Conservation (phyloP, 129 eudicot species). For the Flaveria brownii region DNA sequence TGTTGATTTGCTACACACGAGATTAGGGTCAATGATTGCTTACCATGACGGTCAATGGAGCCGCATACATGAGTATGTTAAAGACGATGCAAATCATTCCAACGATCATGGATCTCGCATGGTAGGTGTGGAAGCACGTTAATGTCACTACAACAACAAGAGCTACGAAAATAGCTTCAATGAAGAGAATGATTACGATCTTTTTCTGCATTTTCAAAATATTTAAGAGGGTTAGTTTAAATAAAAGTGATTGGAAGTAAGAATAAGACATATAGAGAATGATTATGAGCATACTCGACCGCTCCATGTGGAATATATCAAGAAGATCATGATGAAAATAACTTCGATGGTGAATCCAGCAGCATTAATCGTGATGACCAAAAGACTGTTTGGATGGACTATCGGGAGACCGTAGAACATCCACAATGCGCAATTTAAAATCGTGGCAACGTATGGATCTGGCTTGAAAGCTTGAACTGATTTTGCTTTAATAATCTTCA, state of each 20-base stretch:
- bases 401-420: slow-evolving; percentile 74
- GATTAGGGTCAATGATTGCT: neutral
- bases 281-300: slow-evolving; percentile 51
- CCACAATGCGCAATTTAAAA: slow-evolving; percentile 85
- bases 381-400: slow-evolving; percentile 61
- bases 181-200: slow-evolving; percentile 28
- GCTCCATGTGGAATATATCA: slow-evolving; percentile 53
- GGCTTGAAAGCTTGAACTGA: slow-evolving; percentile 77
- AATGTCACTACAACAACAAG: slow-evolving; percentile 43
- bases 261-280: neutral
- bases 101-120: slow-evolving; percentile 50
- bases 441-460: slow-evolving; percentile 78
- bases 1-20: no score
- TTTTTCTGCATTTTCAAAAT: slow-evolving; percentile 49
- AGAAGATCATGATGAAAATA: slow-evolving; percentile 54
- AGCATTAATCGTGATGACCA: slow-evolving; percentile 81
- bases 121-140: slow-evolving; percentile 39
- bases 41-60: slow-evolving; percentile 95
- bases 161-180: slow-evolving; percentile 43
- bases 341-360: slow-evolving; percentile 55
- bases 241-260: neutral
- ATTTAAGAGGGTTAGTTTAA: neutral
- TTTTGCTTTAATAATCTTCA: slow-evolving; percentile 51
- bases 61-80: slow-evolving; percentile 67
- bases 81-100: slow-evolving; percentile 57